Evolutionary conservation across 2,329 filamentous ascomycete species (phyloP), one percentile per base, ranked within the genome.

Genomic region (Alternaria sp.): DNA sequence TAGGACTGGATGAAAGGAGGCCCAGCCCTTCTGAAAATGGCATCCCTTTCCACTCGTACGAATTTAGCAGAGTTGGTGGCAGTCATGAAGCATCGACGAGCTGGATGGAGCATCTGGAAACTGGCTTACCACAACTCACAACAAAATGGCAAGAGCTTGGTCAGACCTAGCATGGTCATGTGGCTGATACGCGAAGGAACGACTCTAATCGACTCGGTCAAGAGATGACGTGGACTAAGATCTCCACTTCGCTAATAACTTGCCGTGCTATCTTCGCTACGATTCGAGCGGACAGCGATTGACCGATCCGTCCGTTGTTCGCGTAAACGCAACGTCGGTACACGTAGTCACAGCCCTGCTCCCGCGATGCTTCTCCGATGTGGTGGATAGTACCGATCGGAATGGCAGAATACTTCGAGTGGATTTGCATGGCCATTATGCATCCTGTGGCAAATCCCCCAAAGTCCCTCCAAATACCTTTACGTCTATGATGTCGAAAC

Each of bases 1-100:
- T 50, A 45, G 38, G 45, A 27, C 38, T 60, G 52, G 57, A 27
- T 56, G 36, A 60, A 56, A 22, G 52, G 57, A 51, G 46, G 40
- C 22, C 28, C 25, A 8, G 8, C 25, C 16, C 16, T 46, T 46
- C 43, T 46, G 9, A 25, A 30, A 18, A 46, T 28, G 3, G 22
- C 1, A 45, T 27, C 12, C 18, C 43, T 30, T 46, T 28, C 25
- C 16, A 18, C 22, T 18, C 9, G 16, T 18, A 28, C 25, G 9
- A 18, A 11, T 6, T 27, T 30, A 28, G 43, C 27, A 27, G 43
- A 10, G 25, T 11, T 46, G 25, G 43, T 46, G 9, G 16, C 43
- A 28, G 14, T 46, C 8, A 18, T 18, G 16, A 30, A 46, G 25
- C 25, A 10, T 27, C 16, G 14, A 28, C n/a, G 25, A 8, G 43